Base-by-base conservation (phyloP, 1,139 yeast species). In the Blastobotrys indianensis region DNA sequence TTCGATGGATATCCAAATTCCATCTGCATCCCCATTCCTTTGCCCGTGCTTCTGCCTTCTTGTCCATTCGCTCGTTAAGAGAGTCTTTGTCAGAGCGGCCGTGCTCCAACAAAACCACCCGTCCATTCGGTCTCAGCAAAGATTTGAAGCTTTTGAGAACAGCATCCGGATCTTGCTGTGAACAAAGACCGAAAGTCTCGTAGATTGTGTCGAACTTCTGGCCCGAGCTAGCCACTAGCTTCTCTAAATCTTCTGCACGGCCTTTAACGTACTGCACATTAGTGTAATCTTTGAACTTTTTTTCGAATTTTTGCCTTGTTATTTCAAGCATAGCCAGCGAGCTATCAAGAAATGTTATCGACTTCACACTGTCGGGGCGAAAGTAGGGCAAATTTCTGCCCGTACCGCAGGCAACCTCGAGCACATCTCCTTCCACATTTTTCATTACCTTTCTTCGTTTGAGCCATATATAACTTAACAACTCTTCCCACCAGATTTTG, bases 21-120 rank as follows among this genome's bases (percentile, higher is more conserved):
- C 97, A 92, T 60, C 97, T 73, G 66, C 98, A 92, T 2, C 97
- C 97, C 97, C 97, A 92, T 10, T 84, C 81, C 53, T 84, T 77
- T 70, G 90, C 79, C 67, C 97, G 82, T 55, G 79, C 77, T 47
- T 80, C 88, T 6, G 96, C 90, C 54, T 94, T 75, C 53, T 79
- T 78, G 64, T 92, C 97, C 65, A 92, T 72, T 51, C 85, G 80
- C 38, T 80, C 76, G 64, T 94, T 92, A 54, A 92, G 75, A 49
- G 83, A 78, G 43, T 79, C 82, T 70, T 82, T 86, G 1, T 79
- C 74, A 49, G 96, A 85, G 58, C 96, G 74, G 2, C 98, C 98
- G 61, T 94, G 98, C 61, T 92, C 98, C 49, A 92, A 70, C 34
- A 92, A 71, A 1, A 92, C 79, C 32, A 92, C 80, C 65, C 94